A percentile compares a stretch with the other conserved stretches of the same genome.
These are phyloP conservation scores for Pharnaceum exiguum DNA, from an alignment of 148 eudicot genomes.

Conservation along the genomic window DNA sequence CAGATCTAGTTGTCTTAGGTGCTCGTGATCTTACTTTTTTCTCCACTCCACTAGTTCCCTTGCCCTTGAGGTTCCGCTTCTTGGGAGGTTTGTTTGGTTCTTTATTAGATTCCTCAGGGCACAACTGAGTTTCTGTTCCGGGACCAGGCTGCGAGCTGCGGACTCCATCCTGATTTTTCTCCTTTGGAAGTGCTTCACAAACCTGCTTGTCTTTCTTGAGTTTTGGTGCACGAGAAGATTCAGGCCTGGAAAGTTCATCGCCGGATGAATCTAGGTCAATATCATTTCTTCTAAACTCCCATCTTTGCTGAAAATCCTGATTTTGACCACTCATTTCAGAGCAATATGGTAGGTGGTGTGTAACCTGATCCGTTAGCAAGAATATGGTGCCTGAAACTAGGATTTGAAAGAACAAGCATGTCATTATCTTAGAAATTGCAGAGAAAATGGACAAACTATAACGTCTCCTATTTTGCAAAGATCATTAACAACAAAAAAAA, in stretches of 20 bases:
- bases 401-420: background rate
- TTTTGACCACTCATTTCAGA: slow-evolving; percentile 39
- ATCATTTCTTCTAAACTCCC: slow-evolving; percentile 54
- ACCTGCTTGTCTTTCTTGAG: slow-evolving; percentile 31
- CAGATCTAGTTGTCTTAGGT: slow-evolving; percentile 7
- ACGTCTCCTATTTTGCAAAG: too few relatives aligned
- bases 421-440: too few relatives aligned
- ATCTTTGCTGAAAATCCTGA: slow-evolving; percentile 48
- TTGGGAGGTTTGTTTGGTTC: slow-evolving; percentile 8
- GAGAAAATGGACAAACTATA: too few relatives aligned
- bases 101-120: slow-evolving; percentile 6
- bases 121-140: slow-evolving; percentile 4
- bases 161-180: slow-evolving; percentile 13
- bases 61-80: background rate
- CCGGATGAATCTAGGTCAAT: slow-evolving; percentile 47
- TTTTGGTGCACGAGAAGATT: slow-evolving; percentile 27
- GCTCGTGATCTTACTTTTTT: slow-evolving; percentile 6
- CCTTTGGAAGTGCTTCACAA: slow-evolving; percentile 19
- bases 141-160: slow-evolving; percentile 15
- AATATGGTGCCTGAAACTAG: background rate
- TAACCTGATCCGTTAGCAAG: background rate
- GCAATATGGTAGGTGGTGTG: background rate
- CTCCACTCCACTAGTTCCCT: background rate
- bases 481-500: too few relatives aligned
- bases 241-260: slow-evolving; percentile 39